Evolutionary conservation across 1,284 basidiomycete genomes (phyloP), one percentile per base, ranked within the genome.

Genomic region (Trametes versicolor): DNA sequence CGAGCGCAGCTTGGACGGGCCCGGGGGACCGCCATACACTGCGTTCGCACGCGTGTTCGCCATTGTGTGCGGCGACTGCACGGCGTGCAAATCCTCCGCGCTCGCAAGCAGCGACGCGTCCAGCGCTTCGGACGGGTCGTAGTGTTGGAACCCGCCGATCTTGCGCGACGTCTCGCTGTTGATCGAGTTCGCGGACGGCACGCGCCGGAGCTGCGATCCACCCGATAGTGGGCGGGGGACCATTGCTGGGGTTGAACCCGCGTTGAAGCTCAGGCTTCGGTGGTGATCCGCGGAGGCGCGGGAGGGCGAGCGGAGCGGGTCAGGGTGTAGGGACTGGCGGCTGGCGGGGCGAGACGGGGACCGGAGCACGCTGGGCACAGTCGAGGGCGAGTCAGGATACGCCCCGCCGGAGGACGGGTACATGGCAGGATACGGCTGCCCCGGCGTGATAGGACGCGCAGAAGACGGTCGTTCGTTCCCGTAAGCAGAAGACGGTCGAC

Each of bases 101-200:
- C 78, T 77, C 47, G 77, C 75, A 41, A 78, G 69, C 51, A 68
- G 71, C 56, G 78, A 76, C 10, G 75, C 68, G 62, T 79, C 78
- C 23, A 76, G 65, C 57, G 77, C 75, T 43, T 64, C 50, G 17
- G 51, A 66, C 55, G 73, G 69, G 39, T 76, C 70, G 64, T 73
- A 79, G 50, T 71, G 73, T 60, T 64, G 57, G 66, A 72, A 76
- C 45, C 56, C 49, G 32, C 71, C 67, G 27, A 71, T 72, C 52
- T 66, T 58, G n/a, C 73, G 67, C 21, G 76, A 75, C 21, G 60
- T 64, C 27, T 62, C 71, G 62, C 74, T 76, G 55, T 67, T 71
- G 21, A 75, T 63, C 21, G 75, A 76, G 43, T 63, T 67, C 47
- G 65, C 69, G 2, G 76, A 77, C 17, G 76, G 71, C 36, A 73